These are phyloP conservation scores for Pichia scutulata DNA, from an alignment of 805 yeast genomes.

Conservation along the genomic window DNA sequence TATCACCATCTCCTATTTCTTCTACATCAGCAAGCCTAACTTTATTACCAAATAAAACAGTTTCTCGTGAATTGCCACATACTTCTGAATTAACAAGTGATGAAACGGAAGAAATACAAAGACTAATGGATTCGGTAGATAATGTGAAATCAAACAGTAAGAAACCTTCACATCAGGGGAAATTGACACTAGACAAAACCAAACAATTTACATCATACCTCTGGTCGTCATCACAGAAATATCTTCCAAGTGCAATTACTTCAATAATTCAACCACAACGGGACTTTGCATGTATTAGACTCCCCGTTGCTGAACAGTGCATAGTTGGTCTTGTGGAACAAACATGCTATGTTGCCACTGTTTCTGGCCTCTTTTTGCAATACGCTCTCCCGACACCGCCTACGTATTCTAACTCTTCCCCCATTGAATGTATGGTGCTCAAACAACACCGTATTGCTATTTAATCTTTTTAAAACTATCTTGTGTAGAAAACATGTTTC, in stretches of 20 bases:
- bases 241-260: constrained; percentile 69
- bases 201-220: constrained; percentile 21
- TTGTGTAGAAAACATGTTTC: not conserved
- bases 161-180: not conserved
- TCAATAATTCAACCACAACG: constrained; percentile 84
- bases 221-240: constrained; percentile 29
- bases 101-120: constrained; percentile 23
- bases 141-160: not conserved
- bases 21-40: not conserved
- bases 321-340: constrained; percentile 28
- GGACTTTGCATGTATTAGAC: constrained; percentile 82
- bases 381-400: constrained; percentile 54
- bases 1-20: not conserved
- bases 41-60: not conserved
- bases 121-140: constrained; percentile 18
- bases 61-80: constrained; percentile 11
- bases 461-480: not conserved
- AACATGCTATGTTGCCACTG: constrained; percentile 64
- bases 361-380: constrained; percentile 73
- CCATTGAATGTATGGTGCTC: not conserved
- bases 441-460: constrained; percentile 1
- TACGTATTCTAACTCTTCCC: not conserved
- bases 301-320: constrained; percentile 27
- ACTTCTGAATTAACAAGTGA: constrained; percentile 21
- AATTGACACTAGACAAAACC: constrained; percentile 4